Percentiles rank a stretch among this genome's conserved stretches.
These are phyloP conservation scores for Hemisphaericaspora xylofermentans DNA, from an alignment of 1,139 yeast species.

Conservation along the genomic window DNA sequence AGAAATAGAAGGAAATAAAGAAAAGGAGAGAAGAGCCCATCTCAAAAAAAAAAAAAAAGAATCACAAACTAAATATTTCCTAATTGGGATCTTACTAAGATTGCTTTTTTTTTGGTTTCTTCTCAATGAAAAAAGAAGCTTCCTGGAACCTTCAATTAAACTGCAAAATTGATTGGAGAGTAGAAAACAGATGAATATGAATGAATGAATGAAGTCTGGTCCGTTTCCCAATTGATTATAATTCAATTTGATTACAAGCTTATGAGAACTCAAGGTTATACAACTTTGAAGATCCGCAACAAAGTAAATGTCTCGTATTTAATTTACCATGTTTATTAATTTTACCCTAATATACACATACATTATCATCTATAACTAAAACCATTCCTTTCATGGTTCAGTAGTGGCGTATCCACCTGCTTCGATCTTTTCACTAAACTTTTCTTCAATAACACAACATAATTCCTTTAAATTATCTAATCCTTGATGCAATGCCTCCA, in stretches of 20 bases:
- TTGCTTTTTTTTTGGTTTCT: conserved; percentile 1
- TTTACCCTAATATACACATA: conserved; percentile 1
- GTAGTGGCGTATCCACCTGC: conserved; percentile 49
- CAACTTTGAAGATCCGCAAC: background rate
- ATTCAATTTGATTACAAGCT: no score
- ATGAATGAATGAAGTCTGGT: no score
- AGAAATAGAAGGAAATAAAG: conserved; percentile 3
- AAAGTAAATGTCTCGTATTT: no score
- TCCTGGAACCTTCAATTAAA: background rate
- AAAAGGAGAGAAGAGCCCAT: background rate
- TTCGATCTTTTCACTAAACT: conserved; percentile 63
- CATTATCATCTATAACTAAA: background rate
- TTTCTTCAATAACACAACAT: conserved; percentile 80
- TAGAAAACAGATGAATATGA: no score
- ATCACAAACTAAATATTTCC: no score
- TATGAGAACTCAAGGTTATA: no score
- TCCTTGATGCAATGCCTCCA: conserved; percentile 91
- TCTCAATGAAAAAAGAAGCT: no score
- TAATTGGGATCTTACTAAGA: no score
- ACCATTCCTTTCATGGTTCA: conserved; percentile 20
- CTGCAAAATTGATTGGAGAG: no score
- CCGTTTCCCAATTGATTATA: no score
- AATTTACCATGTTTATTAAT: background rate
- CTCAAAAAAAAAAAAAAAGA: conserved; percentile 1
- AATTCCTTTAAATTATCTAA: conserved; percentile 79